Evolutionary conservation across 768 basidiomycete genomes (phyloP), one percentile per base, ranked within the genome.

Genomic region (Leccinum incarnatum): DNA sequence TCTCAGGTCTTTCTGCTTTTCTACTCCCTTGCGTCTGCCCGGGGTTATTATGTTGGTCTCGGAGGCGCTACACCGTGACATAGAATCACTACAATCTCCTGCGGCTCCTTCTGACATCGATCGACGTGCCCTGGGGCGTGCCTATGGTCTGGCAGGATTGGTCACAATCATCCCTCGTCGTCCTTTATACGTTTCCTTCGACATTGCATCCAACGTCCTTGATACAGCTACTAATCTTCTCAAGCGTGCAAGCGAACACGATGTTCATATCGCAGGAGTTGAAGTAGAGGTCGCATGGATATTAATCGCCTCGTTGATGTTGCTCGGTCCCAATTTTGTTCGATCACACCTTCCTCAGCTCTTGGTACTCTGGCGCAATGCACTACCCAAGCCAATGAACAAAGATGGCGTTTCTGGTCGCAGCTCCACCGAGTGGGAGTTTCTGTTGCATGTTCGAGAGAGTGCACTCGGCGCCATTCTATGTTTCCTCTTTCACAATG

Each of bases 251-350:
- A 91, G 91, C 8, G 95, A 97, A 59, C 96, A 98, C 69, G 89
- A 95, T 58, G 78, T 98, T 48, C 83, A 85, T 55, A 74, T 91
- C 30, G 93, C 93, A 2, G 84, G 83, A 12, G 79, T 91, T 30
- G 94, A 96, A 69, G 86, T 97, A 2, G 94, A 96, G 68, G 88
- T 95, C 1, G 94, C 95, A 0, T 98, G 97, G 97, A 94, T 88
- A 12, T 76, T 90, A 36, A 92, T 99, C 55, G 87, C 91, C 0
- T 88, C 94, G 1, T 75, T 98, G 29, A 94, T 98, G 91, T 83
- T 88, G 2, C 85, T 97, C 7, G 96, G 95, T 0, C 93, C 91
- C 3, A 91, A 93, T 65, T 97, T 98, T 63, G 94, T 98, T 54
- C 87, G 93, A 17, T 84, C 93, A 0, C 95, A 99, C 71, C 82